Conservation (phyloP, 768 basidiomycete genomes). For the Hygrophoropsis aurantiaca region DNA sequence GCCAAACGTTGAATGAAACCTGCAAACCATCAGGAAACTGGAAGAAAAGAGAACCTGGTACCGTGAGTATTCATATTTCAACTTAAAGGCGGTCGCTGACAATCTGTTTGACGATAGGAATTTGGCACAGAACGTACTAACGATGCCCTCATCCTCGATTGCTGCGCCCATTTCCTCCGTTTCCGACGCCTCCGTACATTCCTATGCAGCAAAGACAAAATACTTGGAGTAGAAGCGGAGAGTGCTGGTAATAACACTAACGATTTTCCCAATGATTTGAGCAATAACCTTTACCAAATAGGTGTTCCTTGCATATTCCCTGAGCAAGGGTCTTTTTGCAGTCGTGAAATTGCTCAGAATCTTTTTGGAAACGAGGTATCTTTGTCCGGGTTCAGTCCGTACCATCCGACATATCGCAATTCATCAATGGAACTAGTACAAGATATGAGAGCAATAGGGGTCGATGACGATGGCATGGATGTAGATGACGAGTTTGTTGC, state of each 20-base stretch:
- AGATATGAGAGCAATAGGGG: constrained; percentile 13
- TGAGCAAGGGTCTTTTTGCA: constrained; percentile 40
- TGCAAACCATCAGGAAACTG: constrained; percentile 60
- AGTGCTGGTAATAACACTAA: constrained; percentile 37
- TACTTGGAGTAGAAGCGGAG: constrained; percentile 56
- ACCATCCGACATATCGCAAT: constrained; percentile 38
- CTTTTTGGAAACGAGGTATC: constrained; percentile 44
- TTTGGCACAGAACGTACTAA: constrained; percentile 45
- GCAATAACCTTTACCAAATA: constrained; percentile 19
- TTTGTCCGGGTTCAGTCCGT: constrained; percentile 39
- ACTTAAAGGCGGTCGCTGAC: background rate
- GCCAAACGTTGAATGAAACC: constrained; percentile 64
- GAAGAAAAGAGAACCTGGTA: constrained; percentile 47
- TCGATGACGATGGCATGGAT: constrained; percentile 53
- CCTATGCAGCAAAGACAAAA: constrained; percentile 69
- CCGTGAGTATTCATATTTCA: constrained; percentile 36
- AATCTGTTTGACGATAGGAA: constrained; percentile 11
- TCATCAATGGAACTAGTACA: constrained; percentile 19
- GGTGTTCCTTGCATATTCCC: constrained; percentile 24
- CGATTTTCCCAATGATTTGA: background rate
- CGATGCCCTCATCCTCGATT: constrained; percentile 75
- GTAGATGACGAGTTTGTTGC: constrained; percentile 53
- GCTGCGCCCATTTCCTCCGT: constrained; percentile 58
- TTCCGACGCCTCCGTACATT: constrained; percentile 46
- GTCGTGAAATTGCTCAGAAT: constrained; percentile 49